These are phyloP conservation scores for Luffa aegyptiaca DNA, from an alignment of 306 rosid genomes.

Conservation along the genomic window DNA sequence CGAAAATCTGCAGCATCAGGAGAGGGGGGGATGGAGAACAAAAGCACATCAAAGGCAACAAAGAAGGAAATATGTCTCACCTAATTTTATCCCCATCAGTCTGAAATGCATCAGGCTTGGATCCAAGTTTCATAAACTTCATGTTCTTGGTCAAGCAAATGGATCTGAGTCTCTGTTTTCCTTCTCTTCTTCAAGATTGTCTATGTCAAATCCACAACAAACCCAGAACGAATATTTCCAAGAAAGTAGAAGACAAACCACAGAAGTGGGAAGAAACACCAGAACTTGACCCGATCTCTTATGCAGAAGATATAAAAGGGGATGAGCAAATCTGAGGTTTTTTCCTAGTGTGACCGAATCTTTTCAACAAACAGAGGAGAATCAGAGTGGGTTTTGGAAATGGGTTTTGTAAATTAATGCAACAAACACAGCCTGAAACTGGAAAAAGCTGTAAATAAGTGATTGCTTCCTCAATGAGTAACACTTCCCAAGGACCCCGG, in stretches of 20 bases:
- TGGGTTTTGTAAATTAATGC: not conserved
- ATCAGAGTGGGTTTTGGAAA: not conserved
- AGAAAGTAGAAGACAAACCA: not conserved
- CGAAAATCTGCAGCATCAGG: not conserved
- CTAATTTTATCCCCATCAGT: conserved; percentile 12
- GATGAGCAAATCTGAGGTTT: not conserved
- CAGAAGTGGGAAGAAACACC: not conserved
- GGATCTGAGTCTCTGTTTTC: conserved; percentile 2
- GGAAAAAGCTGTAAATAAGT: conserved; percentile 41
- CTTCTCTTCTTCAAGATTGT: not conserved
- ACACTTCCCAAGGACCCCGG: conserved; percentile 47
- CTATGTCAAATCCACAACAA: not conserved
- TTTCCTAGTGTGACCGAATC: conserved; percentile 4
- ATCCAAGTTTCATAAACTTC: conserved; percentile 20
- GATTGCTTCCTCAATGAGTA: conserved; percentile 62
- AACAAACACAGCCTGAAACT: not conserved
- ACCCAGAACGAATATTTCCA: not conserved
- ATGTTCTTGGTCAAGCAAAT: conserved; percentile 7
- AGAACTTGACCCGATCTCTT: not conserved
- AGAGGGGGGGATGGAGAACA: not conserved
- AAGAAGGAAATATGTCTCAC: conserved; percentile 5
- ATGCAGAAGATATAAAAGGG: not conserved
- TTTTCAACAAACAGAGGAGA: not conserved
- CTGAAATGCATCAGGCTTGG: conserved; percentile 17
- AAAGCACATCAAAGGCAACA: not conserved